Base-by-base conservation (phyloP, 192 early-diverging fungal genomes). In the Coemansia sp. region DNA sequence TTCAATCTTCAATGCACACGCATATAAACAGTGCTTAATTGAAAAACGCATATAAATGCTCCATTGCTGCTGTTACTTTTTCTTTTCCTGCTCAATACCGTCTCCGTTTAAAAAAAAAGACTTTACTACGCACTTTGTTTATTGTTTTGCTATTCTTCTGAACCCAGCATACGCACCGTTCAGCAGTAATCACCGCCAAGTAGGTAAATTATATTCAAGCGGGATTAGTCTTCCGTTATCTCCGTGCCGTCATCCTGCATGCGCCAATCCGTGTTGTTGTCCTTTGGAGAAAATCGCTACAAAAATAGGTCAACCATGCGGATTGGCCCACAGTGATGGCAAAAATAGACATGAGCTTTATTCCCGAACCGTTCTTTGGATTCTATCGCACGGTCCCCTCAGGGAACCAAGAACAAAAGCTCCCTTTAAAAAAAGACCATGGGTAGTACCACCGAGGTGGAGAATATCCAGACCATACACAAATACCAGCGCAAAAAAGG, bases 321-420 rank as follows among this genome's bases (percentile, higher is more conserved):
- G 18, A 45, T 45, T 45, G 43, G 43, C 43, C 23, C 43, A 45
- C 43, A 12, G 18, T 45, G 43, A 23, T 23, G 17, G 43, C 9
- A 21, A 21, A 21, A 12, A 23, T 45, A 23, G 43, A 45, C 43
- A 10, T 17, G 18, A 45, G 43, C 43, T 21, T 45, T 23, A 21
- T 21, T 17, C 17, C 43, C 43, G 43, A 23, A 20, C 18, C 8
- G 43, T 45, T 45, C 43, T 23, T 42, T 45, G 43, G 43, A n/a
- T 45, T 21, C 43, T 21, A 23, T 45, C 23, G 32, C 32, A 34
- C 32, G 32, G 32, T 34, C 32, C 32, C 32, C 32, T 34, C 32
- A 34, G 32, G 32, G 32, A 34, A 34, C 32, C 32, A 34, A 2
- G 32, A 34, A 34, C 32, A 34, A 34, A 34, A 34, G 10, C 32